phyloP scores from a whole-genome alignment of 371 early-diverging fungal genomes.

The Funneliformis caledonium region DNA sequence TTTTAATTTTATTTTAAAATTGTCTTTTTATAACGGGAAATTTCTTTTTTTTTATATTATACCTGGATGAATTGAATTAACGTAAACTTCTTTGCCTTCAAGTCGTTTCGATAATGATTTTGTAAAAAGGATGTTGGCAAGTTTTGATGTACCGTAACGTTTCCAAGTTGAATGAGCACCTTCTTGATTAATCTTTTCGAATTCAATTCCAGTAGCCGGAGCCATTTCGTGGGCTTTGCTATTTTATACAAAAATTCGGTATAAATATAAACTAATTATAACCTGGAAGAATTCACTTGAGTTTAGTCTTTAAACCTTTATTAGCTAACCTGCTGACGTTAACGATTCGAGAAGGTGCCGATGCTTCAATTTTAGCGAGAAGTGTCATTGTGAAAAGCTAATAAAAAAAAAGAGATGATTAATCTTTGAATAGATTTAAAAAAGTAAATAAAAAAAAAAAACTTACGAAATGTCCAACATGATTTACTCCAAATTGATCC shows the following conservation, averaged over 20 bases:
- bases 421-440: too few relatives aligned
- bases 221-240: constrained; percentile 48
- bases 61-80: constrained; percentile 76
- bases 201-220: constrained; percentile 42
- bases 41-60: neutral
- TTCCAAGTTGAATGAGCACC: constrained; percentile 41
- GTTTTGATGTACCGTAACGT: constrained; percentile 63
- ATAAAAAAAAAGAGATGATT: neutral
- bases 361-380: constrained; percentile 25
- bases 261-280: neutral
- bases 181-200: constrained; percentile 45
- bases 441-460: neutral
- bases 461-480: constrained; percentile 71
- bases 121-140: constrained; percentile 69
- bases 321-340: constrained; percentile 46
- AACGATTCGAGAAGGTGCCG: constrained; percentile 58
- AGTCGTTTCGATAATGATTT: constrained; percentile 56
- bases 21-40: neutral
- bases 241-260: neutral
- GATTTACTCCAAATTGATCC: constrained; percentile 77
- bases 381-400: constrained; percentile 25
- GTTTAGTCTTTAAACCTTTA: neutral
- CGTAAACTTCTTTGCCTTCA: constrained; percentile 53
- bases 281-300: neutral
- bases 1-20: neutral